phyloP scores from a whole-genome alignment of 2,329 filamentous ascomycete species.

The Arachnopeziza araneosa region DNA sequence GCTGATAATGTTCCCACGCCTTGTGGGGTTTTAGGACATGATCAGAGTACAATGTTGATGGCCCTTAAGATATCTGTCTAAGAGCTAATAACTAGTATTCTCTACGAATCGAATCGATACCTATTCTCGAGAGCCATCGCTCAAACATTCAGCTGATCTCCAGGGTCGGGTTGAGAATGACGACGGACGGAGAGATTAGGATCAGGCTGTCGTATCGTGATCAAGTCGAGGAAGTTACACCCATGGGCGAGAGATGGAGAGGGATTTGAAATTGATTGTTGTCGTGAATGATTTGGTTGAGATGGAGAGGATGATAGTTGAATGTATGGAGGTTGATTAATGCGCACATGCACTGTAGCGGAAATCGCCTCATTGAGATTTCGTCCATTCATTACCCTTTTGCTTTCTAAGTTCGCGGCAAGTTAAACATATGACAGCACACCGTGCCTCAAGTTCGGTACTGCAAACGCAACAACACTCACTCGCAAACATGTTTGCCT shows the following conservation, averaged over 20 bases:
- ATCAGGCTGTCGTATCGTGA: neutral
- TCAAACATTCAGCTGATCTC: neutral
- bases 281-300: neutral
- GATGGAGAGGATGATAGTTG: neutral
- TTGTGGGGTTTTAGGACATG: conserved; percentile 26
- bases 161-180: neutral
- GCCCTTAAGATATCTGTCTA: conserved; percentile 6
- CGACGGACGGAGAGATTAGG: neutral
- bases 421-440: neutral
- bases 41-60: conserved; percentile 10
- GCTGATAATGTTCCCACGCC: conserved; percentile 22
- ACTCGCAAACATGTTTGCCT: neutral
- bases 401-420: no score
- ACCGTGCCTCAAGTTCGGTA: neutral
- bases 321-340: neutral
- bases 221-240: neutral
- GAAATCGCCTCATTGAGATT: neutral
- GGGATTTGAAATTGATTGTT: neutral
- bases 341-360: neutral
- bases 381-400: neutral
- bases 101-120: neutral
- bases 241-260: neutral
- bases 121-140: neutral
- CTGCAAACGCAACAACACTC: neutral
- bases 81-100: neutral